A percentile compares a stretch with the other conserved stretches of the same genome.
phyloP scores from a whole-genome alignment of 176 grass and related monocot genomes.

The Eragrostis curvula region DNA sequence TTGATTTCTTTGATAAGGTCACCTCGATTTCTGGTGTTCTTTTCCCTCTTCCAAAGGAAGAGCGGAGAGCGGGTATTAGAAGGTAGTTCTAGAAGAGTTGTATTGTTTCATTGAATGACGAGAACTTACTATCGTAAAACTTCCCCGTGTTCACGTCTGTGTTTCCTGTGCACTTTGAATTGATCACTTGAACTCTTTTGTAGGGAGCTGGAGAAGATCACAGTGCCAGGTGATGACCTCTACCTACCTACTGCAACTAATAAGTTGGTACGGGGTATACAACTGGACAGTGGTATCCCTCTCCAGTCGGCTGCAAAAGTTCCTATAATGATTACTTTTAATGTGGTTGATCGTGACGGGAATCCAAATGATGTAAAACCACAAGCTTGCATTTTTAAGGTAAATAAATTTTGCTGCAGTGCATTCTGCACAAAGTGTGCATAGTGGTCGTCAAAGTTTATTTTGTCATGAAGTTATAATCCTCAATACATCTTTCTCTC shows the following conservation, averaged over 20 bases:
- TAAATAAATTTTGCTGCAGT: conserved; percentile 38
- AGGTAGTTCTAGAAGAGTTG: conserved; percentile 58
- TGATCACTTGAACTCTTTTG: conserved; percentile 43
- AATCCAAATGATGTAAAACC: conserved; percentile 87
- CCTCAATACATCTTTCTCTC: conserved; percentile 18
- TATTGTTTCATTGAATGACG: conserved; percentile 29
- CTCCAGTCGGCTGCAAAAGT: conserved; percentile 99
- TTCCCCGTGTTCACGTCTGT: background rate
- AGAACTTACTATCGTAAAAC: conserved; percentile 26
- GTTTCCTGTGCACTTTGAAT: conserved; percentile 31
- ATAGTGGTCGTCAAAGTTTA: background rate
- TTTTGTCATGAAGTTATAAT: conserved; percentile 17
- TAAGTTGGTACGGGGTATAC: conserved; percentile 92
- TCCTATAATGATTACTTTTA: conserved; percentile 99
- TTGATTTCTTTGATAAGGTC: conserved; percentile 92
- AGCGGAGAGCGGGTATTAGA: conserved; percentile 87
- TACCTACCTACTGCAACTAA: conserved; percentile 97
- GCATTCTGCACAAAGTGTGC: background rate
- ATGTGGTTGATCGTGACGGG: conserved; percentile 89
- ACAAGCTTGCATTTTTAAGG: conserved; percentile 99
- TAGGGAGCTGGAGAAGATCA: conserved; percentile 97
- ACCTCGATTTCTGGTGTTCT: conserved; percentile 98
- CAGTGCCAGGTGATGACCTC: conserved; percentile 86
- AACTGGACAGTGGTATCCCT: conserved; percentile 94
- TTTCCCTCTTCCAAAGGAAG: conserved; percentile 96